phyloP scores from a whole-genome alignment of 805 yeast genomes.

The Lipomyces yamanashiensis region DNA sequence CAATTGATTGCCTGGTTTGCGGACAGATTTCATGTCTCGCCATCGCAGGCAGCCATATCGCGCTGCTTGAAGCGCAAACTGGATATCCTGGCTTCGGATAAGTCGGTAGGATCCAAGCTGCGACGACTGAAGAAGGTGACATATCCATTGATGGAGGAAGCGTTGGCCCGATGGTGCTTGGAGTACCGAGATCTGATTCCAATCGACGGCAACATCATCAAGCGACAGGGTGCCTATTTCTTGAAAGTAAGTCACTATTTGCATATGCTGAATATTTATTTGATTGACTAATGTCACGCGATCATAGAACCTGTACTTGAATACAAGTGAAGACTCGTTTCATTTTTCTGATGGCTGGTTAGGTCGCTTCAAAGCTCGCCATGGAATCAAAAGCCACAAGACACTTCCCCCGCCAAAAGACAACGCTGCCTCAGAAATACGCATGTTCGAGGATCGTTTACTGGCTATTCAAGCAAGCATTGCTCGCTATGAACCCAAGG shows the following conservation, averaged over 20 bases:
- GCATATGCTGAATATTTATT: not conserved
- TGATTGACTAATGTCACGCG: not conserved
- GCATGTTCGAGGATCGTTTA: conserved; percentile 17
- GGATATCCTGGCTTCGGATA: conserved; percentile 19
- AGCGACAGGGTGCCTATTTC: conserved; percentile 30
- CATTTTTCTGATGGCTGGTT: conserved; percentile 37
- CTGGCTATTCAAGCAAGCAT: conserved; percentile 21
- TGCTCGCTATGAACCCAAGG: conserved; percentile 25
- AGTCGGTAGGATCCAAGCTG: conserved; percentile 1
- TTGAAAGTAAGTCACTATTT: conserved; percentile 7
- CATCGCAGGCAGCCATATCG: conserved; percentile 36
- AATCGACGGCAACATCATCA: conserved; percentile 30
- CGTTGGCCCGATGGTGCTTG: conserved; percentile 31
- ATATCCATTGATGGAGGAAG: conserved; percentile 36
- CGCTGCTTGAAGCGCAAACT: conserved; percentile 35
- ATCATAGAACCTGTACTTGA: conserved; percentile 20
- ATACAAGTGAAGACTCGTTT: conserved; percentile 23
- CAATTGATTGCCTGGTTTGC: conserved; percentile 32
- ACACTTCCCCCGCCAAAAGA: not conserved
- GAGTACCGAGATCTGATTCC: conserved; percentile 26
- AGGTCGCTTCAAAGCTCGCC: conserved; percentile 31
- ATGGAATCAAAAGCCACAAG: conserved; percentile 14
- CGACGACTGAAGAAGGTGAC: conserved; percentile 32
- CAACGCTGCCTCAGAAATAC: conserved; percentile 1
- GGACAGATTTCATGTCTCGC: conserved; percentile 21